These are phyloP conservation scores for Panicum hallii DNA, from an alignment of 202 grass and related monocot species.

Conservation along the genomic window DNA sequence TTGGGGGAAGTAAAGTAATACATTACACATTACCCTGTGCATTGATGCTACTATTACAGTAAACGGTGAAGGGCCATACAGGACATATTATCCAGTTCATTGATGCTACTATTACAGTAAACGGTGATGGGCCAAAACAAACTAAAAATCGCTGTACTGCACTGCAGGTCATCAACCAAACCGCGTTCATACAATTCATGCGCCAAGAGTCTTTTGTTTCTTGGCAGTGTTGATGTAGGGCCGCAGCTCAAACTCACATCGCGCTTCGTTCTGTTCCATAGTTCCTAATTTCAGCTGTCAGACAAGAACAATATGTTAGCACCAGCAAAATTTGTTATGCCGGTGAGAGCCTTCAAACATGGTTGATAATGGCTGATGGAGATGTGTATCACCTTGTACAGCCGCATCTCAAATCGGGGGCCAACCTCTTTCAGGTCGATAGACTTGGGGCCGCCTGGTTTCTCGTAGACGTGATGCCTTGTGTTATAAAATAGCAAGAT, in stretches of 20 bases:
- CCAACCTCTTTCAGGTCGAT: conserved; percentile 86
- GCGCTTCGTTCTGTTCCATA: conserved; percentile 76
- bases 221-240: conserved; percentile 84
- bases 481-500: background rate
- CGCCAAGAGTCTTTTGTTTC: conserved; percentile 77
- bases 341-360: background rate
- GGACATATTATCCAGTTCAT: too few relatives aligned
- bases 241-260: conserved; percentile 68
- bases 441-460: conserved; percentile 82
- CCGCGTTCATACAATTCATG: background rate
- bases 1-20: too few relatives aligned
- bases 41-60: too few relatives aligned
- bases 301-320: background rate
- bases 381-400: conserved; percentile 62
- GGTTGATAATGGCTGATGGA: background rate
- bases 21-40: too few relatives aligned
- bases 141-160: background rate
- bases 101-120: too few relatives aligned
- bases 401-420: conserved; percentile 80
- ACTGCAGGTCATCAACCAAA: background rate
- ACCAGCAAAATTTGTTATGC: background rate
- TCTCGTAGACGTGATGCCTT: conserved; percentile 88
- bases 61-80: background rate
- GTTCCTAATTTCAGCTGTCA: conserved; percentile 78
- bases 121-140: background rate